Evolutionary conservation across 345 rosid species (phyloP).

Genomic region (Streptanthus diversifolius): DNA sequence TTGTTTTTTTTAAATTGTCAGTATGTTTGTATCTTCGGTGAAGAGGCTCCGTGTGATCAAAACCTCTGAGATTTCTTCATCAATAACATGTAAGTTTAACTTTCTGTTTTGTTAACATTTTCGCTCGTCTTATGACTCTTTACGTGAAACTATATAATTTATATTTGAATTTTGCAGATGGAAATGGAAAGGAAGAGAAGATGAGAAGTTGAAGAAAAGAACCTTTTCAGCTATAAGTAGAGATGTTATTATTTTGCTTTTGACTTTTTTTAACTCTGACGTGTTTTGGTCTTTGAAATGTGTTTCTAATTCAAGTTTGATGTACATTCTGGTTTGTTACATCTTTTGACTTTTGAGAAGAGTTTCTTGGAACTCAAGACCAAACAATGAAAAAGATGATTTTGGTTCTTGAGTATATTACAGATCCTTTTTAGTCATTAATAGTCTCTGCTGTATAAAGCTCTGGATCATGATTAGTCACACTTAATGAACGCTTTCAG

Average conservation of each 20-base stretch:
- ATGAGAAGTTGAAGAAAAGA: conserved; percentile 26
- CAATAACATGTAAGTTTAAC: conserved; percentile 29
- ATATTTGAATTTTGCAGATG: conserved; percentile 13
- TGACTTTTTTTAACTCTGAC: conserved; percentile 2
- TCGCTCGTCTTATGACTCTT: background rate
- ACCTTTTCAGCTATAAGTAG: conserved; percentile 10
- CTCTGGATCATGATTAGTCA: conserved; percentile 21
- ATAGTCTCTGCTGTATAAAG: background rate
- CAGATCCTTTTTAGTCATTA: conserved; percentile 5
- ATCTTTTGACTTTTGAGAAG: conserved; percentile 17
- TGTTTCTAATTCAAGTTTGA: conserved; percentile 1
- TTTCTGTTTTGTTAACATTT: background rate
- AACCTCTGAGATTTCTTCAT: conserved; percentile 57
- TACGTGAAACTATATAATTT: background rate
- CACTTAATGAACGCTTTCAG: conserved; percentile 13
- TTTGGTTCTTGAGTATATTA: conserved; percentile 8
- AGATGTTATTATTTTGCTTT: conserved; percentile 16
- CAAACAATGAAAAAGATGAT: conserved; percentile 13
- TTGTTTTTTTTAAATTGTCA: conserved; percentile 27
- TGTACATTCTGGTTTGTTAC: conserved; percentile 24
- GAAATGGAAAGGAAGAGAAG: conserved; percentile 30
- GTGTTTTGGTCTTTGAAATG: conserved; percentile 10
- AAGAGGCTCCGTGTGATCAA: conserved; percentile 90
- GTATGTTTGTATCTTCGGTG: conserved; percentile 90
- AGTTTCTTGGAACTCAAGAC: conserved; percentile 6